These are phyloP conservation scores for Coniochaeta sp. DNA, from an alignment of 2,329 filamentous ascomycete genomes.

Conservation along the genomic window DNA sequence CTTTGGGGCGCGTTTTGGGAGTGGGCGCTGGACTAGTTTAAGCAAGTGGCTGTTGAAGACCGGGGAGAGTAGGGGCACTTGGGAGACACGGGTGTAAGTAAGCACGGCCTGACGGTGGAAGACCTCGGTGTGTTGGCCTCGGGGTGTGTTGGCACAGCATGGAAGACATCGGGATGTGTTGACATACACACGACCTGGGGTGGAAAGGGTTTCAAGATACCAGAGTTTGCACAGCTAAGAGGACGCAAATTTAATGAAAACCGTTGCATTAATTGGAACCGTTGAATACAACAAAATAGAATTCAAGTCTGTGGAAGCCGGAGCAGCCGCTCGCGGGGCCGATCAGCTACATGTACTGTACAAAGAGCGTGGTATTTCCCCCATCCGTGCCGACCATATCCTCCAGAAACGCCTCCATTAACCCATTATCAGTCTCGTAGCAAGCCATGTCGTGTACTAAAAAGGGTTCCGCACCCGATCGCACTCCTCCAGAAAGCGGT, in stretches of 20 bases:
- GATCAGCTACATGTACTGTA: conserved; percentile 1
- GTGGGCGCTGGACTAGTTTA: too few relatives aligned
- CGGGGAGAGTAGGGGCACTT: too few relatives aligned
- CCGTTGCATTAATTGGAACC: background rate
- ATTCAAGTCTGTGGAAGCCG: background rate
- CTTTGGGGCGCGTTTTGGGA: too few relatives aligned
- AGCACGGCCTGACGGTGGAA: too few relatives aligned
- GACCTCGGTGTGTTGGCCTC: too few relatives aligned
- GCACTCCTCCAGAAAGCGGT: conserved; percentile 52
- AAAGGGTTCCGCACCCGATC: conserved; percentile 26
- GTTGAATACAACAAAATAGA: background rate
- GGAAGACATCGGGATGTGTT: too few relatives aligned
- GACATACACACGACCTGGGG: too few relatives aligned
- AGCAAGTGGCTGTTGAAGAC: too few relatives aligned
- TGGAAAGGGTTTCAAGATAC: too few relatives aligned
- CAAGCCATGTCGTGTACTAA: background rate
- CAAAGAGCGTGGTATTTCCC: conserved; percentile 8
- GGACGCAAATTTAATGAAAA: too few relatives aligned
- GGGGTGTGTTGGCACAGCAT: too few relatives aligned
- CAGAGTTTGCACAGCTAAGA: background rate
- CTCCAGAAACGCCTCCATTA: conserved; percentile 6
- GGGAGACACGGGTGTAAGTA: too few relatives aligned
- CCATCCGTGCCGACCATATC: conserved; percentile 4
- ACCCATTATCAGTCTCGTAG: conserved; percentile 4
- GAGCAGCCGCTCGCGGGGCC: background rate